Base-by-base conservation (phyloP, 1,284 basidiomycete species). In the Heliocybe sulcata region DNA sequence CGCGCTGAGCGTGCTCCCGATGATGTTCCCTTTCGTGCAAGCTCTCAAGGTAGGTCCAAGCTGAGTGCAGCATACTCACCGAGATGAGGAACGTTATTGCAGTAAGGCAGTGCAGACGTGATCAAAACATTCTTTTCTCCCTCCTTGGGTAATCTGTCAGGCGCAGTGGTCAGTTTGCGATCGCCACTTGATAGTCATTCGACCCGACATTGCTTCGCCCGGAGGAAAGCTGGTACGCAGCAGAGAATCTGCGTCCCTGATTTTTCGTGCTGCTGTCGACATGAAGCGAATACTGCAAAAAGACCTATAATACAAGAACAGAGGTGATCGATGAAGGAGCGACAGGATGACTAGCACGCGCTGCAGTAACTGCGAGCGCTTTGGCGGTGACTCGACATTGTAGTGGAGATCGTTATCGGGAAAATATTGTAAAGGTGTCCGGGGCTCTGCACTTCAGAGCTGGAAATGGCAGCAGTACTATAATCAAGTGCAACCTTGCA, bases 41-140 rank as follows among this genome's bases (percentile, higher is more conserved):
- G 16, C 49, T 56, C 26, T 52, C 55, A 48, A 57, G 53, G 57
- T 54, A 45, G 49, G 54, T 56, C 54, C 53, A 51, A 49, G 22
- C 52, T 25, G n/a, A 38, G 9, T 25, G 22, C 51, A 51, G 55
- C 42, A 56, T 16, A 65, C 78, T 58, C 58, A 90, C 91, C 90
- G 52, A 99, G 83, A 77, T 99, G 97, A 23, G 97, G 97, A 14
- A 98, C 96, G 67, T 99, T 99, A 73, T 99, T 99, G 70, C 97
- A 98, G 68, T 96, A 99, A 12, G 97, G 97, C 54, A 99, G 74
- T 35, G 97, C 96, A 57, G 94, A 98, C 9, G 97, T 98, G 67
- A 99, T 87, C 42, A 99, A 77, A 52, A 98, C 75, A 65, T 98
- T 98, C 54, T 77, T 76, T 69, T 94, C 85, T 49, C 94, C 94